Evolutionary conservation across 2,329 filamentous ascomycete species (phyloP).

Genomic region (Zymoseptoria crescenta): DNA sequence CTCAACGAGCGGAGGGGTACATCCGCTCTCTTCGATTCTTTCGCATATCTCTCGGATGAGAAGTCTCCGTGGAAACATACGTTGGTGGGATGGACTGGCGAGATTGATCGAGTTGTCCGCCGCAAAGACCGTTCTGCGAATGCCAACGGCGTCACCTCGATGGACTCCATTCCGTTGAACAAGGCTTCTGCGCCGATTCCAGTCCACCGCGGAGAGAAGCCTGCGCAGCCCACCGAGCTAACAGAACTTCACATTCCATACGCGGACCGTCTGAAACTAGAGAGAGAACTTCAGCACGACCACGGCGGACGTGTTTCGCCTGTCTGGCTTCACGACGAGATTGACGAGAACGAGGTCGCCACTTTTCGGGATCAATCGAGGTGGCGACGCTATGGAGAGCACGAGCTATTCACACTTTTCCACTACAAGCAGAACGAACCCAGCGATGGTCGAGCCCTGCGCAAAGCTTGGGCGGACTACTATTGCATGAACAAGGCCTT

Average conservation of each 20-base stretch:
- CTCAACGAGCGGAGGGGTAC: constrained; percentile 73
- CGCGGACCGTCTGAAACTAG: constrained; percentile 63
- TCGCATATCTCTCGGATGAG: constrained; percentile 78
- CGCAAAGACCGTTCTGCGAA: constrained; percentile 13
- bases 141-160: constrained; percentile 20
- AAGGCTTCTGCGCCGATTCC: constrained; percentile 74
- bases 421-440: constrained; percentile 96
- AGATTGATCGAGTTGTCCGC: constrained; percentile 41
- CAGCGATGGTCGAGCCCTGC: constrained; percentile 72
- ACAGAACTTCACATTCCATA: constrained; percentile 65
- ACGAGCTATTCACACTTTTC: constrained; percentile 84
- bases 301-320: constrained; percentile 73
- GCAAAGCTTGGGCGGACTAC: constrained; percentile 85
- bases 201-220: constrained; percentile 49
- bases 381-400: constrained; percentile 86
- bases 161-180: constrained; percentile 51
- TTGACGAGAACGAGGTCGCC: constrained; percentile 58
- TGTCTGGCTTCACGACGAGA: constrained; percentile 79
- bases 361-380: constrained; percentile 71
- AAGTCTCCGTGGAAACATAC: constrained; percentile 84
- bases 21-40: constrained; percentile 86
- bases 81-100: constrained; percentile 90
- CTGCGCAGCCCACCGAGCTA: constrained; percentile 32
- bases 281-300: constrained; percentile 64
- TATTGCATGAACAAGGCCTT: constrained; percentile 89